These are phyloP conservation scores for Gilbertella persicaria DNA, from an alignment of 371 early-diverging fungal species.

Conservation along the genomic window DNA sequence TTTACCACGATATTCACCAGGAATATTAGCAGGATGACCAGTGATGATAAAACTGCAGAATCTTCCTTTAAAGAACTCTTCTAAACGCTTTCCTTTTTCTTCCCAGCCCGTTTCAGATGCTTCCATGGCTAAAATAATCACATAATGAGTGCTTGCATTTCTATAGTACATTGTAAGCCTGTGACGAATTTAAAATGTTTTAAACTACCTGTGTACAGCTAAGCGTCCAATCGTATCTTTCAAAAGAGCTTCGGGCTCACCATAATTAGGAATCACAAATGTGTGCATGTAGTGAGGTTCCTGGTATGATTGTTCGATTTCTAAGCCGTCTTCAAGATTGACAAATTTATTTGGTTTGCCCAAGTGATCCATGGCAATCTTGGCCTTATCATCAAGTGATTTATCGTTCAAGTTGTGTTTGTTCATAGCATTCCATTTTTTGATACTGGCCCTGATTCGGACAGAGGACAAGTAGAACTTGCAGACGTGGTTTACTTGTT, in stretches of 20 bases:
- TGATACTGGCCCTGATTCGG: slow-evolving; percentile 33
- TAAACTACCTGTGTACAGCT: slow-evolving; percentile 41
- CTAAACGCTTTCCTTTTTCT: slow-evolving; percentile 60
- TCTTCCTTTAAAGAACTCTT: slow-evolving; percentile 48
- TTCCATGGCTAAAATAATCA: slow-evolving; percentile 80
- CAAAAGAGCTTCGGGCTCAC: slow-evolving; percentile 52
- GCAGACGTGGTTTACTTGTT: slow-evolving; percentile 50
- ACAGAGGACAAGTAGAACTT: slow-evolving; percentile 43
- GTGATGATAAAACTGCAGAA: slow-evolving; percentile 61
- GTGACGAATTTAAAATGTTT: neutral
- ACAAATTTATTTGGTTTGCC: slow-evolving; percentile 1
- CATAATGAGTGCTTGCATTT: slow-evolving; percentile 45
- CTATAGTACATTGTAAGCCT: slow-evolving; percentile 22
- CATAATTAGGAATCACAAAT: slow-evolving; percentile 67
- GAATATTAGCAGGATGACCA: slow-evolving; percentile 67
- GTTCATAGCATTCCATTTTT: slow-evolving; percentile 29
- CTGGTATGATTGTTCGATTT: slow-evolving; percentile 5
- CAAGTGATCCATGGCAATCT: slow-evolving; percentile 9
- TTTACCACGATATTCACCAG: slow-evolving; percentile 80
- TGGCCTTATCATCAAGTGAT: slow-evolving; percentile 9
- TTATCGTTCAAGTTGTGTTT: slow-evolving; percentile 9
- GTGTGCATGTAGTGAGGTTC: slow-evolving; percentile 33
- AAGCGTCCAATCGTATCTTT: slow-evolving; percentile 46
- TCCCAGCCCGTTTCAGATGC: slow-evolving; percentile 60
- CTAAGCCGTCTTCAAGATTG: slow-evolving; percentile 14